Evolutionary conservation across 192 early-diverging fungal genomes (phyloP), one percentile per base, ranked within the genome.

Genomic region (Backusella tarrabulga): DNA sequence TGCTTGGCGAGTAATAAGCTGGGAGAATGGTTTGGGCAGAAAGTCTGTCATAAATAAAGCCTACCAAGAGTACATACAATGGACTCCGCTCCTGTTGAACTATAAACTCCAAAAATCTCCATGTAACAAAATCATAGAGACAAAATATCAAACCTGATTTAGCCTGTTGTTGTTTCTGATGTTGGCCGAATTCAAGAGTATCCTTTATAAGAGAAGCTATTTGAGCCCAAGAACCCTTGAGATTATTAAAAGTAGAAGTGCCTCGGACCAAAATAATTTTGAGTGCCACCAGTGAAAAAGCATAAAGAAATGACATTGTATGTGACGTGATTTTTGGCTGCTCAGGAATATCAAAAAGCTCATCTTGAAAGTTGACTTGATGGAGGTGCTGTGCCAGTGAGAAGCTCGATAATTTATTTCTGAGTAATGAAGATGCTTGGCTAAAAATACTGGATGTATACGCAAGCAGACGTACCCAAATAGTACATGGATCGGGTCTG

Each of bases 21-120:
- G 29, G 11, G 3, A 66, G 74, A 2, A 40, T 73, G 29, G 63
- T 38, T 11, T 42, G 41, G 29, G 44, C 11, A 17, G 11, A 15
- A 46, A 88, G 71, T 29, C 80, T 81, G 15, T 86, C 81, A n/a
- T 81, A 50, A 7, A 88, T 75, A 73, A 84, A 87, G 0, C 83
- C 84, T 71, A 78, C 75, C 71, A 88, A 73, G 75, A 83, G 80
- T 26, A 85, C 66, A 42, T 85, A 73, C 40, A 90, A 40, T 0
- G 89, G 89, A 5, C 80, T 73, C 36, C 56, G 56, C 34, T 83
- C 84, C 34, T 84, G 86, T 38, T 72, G 83, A 8, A 85, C 72
- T 34, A 88, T 74, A n/a, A 88, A 86, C 70, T 90, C 89, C 12
- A 88, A 76, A 72, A 90, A 85, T 1, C 83, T 76, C 89, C 89